These are phyloP conservation scores for Jacaranda copaia DNA, from an alignment of 257 asterid genomes.

Conservation along the genomic window DNA sequence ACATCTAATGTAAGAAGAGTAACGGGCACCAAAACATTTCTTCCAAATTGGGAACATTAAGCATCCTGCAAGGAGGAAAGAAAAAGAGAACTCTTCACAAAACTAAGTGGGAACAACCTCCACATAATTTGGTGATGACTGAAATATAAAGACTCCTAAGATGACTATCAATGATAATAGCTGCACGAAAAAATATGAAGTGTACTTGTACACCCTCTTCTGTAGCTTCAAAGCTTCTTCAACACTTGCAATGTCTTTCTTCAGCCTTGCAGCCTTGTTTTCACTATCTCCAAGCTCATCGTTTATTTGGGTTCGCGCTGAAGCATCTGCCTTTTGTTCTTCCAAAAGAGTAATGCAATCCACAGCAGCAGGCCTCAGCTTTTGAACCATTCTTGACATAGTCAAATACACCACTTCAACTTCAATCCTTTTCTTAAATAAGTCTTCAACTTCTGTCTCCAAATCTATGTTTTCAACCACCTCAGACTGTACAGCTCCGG, in stretches of 20 bases:
- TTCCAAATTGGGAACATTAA: background rate
- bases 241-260: constrained; percentile 43
- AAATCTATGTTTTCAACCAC: constrained; percentile 42
- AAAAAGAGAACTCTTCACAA: background rate
- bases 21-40: constrained; percentile 15
- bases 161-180: constrained; percentile 49
- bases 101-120: constrained; percentile 67
- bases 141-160: constrained; percentile 45
- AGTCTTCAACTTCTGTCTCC: constrained; percentile 57
- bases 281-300: constrained; percentile 50
- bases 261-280: constrained; percentile 47
- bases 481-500: constrained; percentile 42
- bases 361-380: constrained; percentile 41
- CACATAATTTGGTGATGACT: constrained; percentile 44
- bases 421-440: constrained; percentile 69
- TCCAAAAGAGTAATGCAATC: constrained; percentile 52
- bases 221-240: constrained; percentile 57
- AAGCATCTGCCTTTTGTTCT: constrained; percentile 43
- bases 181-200: constrained; percentile 59
- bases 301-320: constrained; percentile 47
- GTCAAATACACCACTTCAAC: constrained; percentile 73
- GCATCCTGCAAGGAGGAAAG: background rate
- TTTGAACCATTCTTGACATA: constrained; percentile 53
- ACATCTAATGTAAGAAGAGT: constrained; percentile 27
- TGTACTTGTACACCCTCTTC: constrained; percentile 57